Base-by-base conservation (phyloP, 2,329 filamentous ascomycete genomes). In the Diaporthe helianthi region DNA sequence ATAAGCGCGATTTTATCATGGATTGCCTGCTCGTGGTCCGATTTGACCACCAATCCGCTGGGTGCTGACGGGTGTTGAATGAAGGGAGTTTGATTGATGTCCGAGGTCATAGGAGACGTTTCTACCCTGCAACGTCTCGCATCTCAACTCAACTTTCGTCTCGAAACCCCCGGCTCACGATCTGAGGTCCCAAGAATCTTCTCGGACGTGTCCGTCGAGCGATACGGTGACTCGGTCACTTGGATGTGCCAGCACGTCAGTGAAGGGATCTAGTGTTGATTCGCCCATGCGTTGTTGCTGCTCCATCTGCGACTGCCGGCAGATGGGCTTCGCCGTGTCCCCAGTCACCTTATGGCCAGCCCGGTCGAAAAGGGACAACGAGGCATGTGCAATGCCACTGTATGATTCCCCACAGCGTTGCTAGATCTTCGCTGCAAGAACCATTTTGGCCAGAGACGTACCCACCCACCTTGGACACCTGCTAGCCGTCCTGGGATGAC, bases 1-100 rank as follows among this genome's bases (percentile, higher is more conserved):
- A 67, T 63, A 67, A 70, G 68, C 64, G 68, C 54, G 68, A 63
- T 63, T 70, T 70, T 51, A 47, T 67, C 47, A 67, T 61, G 68
- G 68, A 61, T 58, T 51, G 64, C 68, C 68, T 55, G 54, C 49
- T 58, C n/a, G 17, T 46, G 33, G 29, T 31, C 47, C 64, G 68
- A 70, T 54, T 38, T 70, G 47, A 64, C 64, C 68, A 70, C 68
- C 68, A 63, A 36, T 54, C 22, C 44, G 64, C 36, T 70, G 68
- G 54, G 64, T 38, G 46, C 53, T 54, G 46, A 31, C 5, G 22
- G 51, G 22, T 46, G 64, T 8, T 58, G 65, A 31, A 58, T 44
- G 65, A 55, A 49, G 31, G 22, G 49, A 60, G 29, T 49, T 58
- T 58, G 41, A 67, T 38, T 58, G 52, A 67, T n/a, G 31, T 58